A percentile compares a stretch with the other conserved stretches of the same genome.
phyloP scores from a whole-genome alignment of 2,329 filamentous ascomycete genomes.

The Claviceps capensis region DNA sequence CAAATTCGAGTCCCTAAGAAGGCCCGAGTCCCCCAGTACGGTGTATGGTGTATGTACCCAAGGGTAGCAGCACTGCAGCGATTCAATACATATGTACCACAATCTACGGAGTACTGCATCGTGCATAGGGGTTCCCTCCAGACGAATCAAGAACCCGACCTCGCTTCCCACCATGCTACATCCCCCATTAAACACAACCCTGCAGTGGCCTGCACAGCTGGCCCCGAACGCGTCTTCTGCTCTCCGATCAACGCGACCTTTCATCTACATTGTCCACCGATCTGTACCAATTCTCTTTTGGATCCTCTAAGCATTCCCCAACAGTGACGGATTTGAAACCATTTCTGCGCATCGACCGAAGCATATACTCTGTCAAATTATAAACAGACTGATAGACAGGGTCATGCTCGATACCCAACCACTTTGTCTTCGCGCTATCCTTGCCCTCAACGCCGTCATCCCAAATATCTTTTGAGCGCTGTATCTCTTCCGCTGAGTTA shows the following conservation, averaged over 20 bases:
- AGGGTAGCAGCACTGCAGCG: too few relatives aligned
- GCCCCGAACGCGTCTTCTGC: not conserved
- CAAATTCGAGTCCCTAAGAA: too few relatives aligned
- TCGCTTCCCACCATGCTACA: too few relatives aligned
- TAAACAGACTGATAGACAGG: constrained; percentile 30
- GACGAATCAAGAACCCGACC: too few relatives aligned
- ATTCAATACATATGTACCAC: too few relatives aligned
- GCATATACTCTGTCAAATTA: constrained; percentile 29
- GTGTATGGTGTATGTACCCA: too few relatives aligned
- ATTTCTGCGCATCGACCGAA: constrained; percentile 23
- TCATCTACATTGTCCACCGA: not conserved
- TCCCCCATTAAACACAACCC: not conserved
- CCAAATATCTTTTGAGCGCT: constrained; percentile 27
- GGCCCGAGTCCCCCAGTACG: too few relatives aligned
- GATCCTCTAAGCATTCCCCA: constrained; percentile 4
- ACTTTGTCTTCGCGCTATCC: constrained; percentile 17
- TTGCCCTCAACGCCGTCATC: constrained; percentile 22
- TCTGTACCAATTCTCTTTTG: constrained; percentile 1
- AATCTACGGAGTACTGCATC: too few relatives aligned
- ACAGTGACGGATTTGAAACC: constrained; percentile 34
- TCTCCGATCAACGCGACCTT: not conserved
- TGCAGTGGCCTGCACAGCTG: not conserved
- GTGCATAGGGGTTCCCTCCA: too few relatives aligned
- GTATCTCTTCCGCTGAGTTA: constrained; percentile 32
- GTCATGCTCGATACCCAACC: constrained; percentile 41